Evolutionary conservation across 306 rosid species (phyloP).

Genomic region (Dalbergia oliveri): DNA sequence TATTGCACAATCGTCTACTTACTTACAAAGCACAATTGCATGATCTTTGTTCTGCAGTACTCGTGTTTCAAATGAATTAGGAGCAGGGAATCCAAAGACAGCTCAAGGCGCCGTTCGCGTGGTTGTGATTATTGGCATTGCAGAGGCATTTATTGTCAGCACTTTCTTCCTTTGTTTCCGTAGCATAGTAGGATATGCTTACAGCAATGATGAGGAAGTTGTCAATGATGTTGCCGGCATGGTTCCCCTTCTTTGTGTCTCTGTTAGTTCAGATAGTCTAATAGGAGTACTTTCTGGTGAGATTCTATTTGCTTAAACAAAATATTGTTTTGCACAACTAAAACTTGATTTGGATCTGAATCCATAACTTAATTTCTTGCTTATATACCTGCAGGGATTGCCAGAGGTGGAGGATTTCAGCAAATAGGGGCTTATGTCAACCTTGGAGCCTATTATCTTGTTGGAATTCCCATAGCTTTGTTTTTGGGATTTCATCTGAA

Average conservation of each 20-base stretch:
- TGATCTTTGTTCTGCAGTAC: constrained; percentile 54
- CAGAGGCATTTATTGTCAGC: constrained; percentile 58
- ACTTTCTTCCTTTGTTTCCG: constrained; percentile 49
- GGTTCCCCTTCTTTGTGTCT: constrained; percentile 65
- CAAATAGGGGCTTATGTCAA: constrained; percentile 57
- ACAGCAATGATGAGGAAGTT: constrained; percentile 62
- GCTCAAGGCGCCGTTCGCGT: constrained; percentile 59
- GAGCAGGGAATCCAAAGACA: constrained; percentile 66
- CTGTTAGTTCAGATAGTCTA: constrained; percentile 59
- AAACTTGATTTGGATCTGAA: background rate
- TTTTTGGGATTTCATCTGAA: constrained; percentile 50
- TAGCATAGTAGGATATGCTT: constrained; percentile 64
- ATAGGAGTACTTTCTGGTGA: constrained; percentile 54
- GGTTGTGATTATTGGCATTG: constrained; percentile 50
- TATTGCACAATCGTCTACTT: background rate
- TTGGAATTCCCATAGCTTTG: constrained; percentile 53
- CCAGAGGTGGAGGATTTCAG: constrained; percentile 63
- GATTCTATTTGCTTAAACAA: constrained; percentile 5
- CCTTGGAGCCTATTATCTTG: constrained; percentile 61
- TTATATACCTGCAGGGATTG: constrained; percentile 44
- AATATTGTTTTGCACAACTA: background rate
- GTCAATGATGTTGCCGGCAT: constrained; percentile 54
- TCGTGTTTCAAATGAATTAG: constrained; percentile 75
- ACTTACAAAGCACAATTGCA: background rate
- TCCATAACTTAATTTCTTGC: background rate